Base-by-base conservation (phyloP, 1,139 yeast species). In the Hemisphaericaspora subhashii region DNA sequence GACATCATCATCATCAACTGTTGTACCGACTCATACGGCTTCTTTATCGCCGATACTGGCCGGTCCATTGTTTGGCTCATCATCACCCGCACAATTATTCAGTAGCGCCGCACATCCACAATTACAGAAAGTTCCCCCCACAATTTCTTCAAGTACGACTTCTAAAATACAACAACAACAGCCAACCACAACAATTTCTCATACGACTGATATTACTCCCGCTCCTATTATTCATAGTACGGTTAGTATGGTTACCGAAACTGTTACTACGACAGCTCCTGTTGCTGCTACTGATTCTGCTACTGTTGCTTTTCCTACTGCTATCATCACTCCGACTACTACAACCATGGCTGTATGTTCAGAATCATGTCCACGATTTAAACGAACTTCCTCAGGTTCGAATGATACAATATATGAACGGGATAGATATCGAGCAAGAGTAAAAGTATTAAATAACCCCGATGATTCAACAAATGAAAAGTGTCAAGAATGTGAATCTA, bases 351-450 rank as follows among this genome's bases (percentile, higher is more conserved):
- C 32, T 6, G 5, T 20, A 5, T 15, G 36, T 24, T n/a, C 27
- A 27, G 13, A 25, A 13, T 13, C 14, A 18, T 28, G 13, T 24
- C 32, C 24, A 12, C 28, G 31, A n/a, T 45, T 46, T 27, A 72
- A 72, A 46, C 48, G 78, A 23, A 62, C 75, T 1, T 62, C 69
- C 1, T 69, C 75, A 3, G 51, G 71, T 5, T 71, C 77, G 9
- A 70, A 69, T 44, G 77, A 71, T 46, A 53, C 62, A 27, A 31
- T 65, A 10, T 67, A 67, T 47, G 77, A 72, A 47, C 50, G 77
- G 32, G 77, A 71, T 44, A 52, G 77, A 30, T 71, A 71, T 43
- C 51, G 72, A 35, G 74, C 76, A 6, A 51, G 77, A 24, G 52
- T 68, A 20, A 66, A 62, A 37, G 60, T 62, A 28, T 59, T 71